A percentile compares a stretch with the other conserved stretches of the same genome.
phyloP scores from a whole-genome alignment of 108 stramenopile species.

The Pseudonitzschia pungens region DNA sequence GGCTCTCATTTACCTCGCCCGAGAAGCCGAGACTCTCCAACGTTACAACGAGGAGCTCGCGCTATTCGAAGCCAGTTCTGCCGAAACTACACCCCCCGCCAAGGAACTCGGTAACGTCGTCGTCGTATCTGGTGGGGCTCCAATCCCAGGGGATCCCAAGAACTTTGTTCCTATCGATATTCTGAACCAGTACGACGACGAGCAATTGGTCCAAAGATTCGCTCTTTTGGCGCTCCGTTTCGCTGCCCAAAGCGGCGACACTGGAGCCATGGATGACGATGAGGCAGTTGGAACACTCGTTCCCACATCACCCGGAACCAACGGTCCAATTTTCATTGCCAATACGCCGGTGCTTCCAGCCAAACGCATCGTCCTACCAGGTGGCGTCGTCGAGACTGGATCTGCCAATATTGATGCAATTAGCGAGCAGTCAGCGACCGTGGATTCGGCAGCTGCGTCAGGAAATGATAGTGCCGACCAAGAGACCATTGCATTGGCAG shows the following conservation, averaged over 20 bases:
- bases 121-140: not conserved
- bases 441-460: not conserved
- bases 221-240: not conserved
- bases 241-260: not conserved
- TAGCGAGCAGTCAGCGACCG: not conserved
- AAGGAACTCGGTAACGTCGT: not conserved
- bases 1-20: not conserved
- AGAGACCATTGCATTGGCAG: not conserved
- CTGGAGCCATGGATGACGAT: too few relatives aligned
- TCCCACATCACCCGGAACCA: not conserved
- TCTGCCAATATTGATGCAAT: not conserved
- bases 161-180: not conserved
- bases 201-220: slow-evolving; percentile 26
- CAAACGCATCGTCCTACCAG: not conserved
- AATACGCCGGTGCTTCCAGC: not conserved
- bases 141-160: not conserved
- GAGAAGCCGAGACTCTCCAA: not conserved
- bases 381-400: not conserved
- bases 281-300: not conserved
- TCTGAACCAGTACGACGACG: not conserved
- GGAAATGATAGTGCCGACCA: not conserved
- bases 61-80: not conserved
- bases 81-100: not conserved
- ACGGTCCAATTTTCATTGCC: not conserved
- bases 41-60: not conserved